phyloP scores from a whole-genome alignment of 2,329 filamentous ascomycete genomes.

The Fusarium sp. region DNA sequence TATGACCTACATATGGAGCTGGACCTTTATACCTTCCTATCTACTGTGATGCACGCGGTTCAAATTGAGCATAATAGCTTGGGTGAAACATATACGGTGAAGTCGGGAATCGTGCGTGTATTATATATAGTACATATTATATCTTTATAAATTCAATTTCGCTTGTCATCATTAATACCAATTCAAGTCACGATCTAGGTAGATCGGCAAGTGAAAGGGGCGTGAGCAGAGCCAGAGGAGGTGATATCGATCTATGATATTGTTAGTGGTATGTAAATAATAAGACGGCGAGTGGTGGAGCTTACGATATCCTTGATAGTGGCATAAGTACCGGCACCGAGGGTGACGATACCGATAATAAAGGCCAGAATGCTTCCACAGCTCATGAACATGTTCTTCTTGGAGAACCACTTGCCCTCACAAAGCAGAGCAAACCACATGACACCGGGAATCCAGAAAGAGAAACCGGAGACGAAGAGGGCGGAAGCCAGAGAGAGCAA shows the following conservation, averaged over 20 bases:
- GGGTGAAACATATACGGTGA: background rate
- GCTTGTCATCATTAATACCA: constrained; percentile 5
- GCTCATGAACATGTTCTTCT: constrained; percentile 37
- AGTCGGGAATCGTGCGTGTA: constrained; percentile 4
- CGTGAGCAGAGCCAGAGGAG: constrained; percentile 41
- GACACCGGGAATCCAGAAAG: constrained; percentile 37
- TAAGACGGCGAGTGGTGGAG: rapidly evolving
- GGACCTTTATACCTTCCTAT: too few species aligned
- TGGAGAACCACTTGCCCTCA: constrained; percentile 36
- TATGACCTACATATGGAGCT: too few species aligned
- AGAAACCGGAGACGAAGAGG: constrained; percentile 37
- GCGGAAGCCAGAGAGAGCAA: constrained; percentile 35
- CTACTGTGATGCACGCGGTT: rapidly evolving
- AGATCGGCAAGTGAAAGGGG: constrained; percentile 38
- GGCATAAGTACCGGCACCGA: constrained; percentile 39
- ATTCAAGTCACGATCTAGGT: background rate
- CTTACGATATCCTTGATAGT: constrained; percentile 43
- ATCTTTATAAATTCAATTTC: constrained; percentile 11
- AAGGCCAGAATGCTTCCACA: constrained; percentile 36
- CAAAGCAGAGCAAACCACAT: constrained; percentile 40
- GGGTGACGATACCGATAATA: constrained; percentile 35
- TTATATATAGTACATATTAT: constrained; percentile 12
- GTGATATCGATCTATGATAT: constrained; percentile 27
- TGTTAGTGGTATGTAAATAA: background rate
- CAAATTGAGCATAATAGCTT: background rate